Conservation (phyloP, 441 rosid species). For the Aleurites moluccanus region DNA sequence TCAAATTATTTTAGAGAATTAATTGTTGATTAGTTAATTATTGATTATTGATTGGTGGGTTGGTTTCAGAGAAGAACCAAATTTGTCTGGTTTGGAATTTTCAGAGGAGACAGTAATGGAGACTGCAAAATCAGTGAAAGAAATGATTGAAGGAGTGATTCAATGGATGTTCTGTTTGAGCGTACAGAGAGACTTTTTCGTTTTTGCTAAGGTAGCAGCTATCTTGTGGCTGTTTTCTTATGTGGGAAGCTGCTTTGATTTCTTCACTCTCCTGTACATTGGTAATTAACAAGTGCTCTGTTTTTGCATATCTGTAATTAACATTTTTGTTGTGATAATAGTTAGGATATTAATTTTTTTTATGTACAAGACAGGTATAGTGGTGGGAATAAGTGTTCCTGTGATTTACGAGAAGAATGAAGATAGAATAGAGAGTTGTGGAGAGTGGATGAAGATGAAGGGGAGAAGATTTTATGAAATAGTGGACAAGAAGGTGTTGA, state of each 20-base stretch:
- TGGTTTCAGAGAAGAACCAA: conserved; percentile 45
- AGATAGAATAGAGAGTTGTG: conserved; percentile 33
- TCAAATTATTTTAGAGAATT: neutral
- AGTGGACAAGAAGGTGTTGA: conserved; percentile 32
- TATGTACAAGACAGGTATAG: conserved; percentile 26
- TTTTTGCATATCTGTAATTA: neutral
- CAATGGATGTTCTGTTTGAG: conserved; percentile 50
- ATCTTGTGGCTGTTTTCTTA: conserved; percentile 43
- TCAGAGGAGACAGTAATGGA: conserved; percentile 39
- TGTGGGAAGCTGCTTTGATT: conserved; percentile 42
- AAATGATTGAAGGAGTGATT: conserved; percentile 33
- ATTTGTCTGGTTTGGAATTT: conserved; percentile 39
- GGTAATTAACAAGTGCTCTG: conserved; percentile 26
- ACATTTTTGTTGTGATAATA: too few relatives aligned
- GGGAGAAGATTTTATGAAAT: conserved; percentile 25
- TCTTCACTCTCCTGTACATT: conserved; percentile 44
- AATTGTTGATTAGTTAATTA: neutral
- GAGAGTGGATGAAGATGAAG: conserved; percentile 24
- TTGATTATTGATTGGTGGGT: neutral
- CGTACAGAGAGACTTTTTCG: conserved; percentile 47
- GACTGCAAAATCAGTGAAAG: conserved; percentile 28
- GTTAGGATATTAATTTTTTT: neutral
- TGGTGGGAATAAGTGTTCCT: conserved; percentile 41
- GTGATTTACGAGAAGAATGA: conserved; percentile 36
- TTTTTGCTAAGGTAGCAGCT: conserved; percentile 35